Evolutionary conservation across 306 rosid species (phyloP).

Genomic region (Glycine soja): DNA sequence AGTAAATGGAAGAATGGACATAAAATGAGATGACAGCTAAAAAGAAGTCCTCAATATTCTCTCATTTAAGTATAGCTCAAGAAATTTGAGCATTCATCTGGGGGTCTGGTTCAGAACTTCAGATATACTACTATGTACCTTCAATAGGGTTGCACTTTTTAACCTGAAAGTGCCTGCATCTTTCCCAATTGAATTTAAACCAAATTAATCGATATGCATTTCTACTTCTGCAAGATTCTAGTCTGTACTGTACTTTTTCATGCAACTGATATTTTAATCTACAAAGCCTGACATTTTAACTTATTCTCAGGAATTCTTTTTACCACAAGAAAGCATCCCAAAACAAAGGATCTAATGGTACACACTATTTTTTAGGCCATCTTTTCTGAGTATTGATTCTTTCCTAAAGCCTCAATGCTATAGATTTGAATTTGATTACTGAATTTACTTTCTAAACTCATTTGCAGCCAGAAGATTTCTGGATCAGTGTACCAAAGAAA

Average conservation of each 20-base stretch:
- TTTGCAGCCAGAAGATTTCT: slow-evolving; percentile 90
- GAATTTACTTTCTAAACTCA: slow-evolving; percentile 39
- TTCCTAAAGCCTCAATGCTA: slow-evolving; percentile 17
- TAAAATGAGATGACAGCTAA: slow-evolving; percentile 19
- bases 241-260: slow-evolving; percentile 28
- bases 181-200: slow-evolving; percentile 20
- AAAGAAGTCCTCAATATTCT: slow-evolving; percentile 20
- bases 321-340: slow-evolving; percentile 79
- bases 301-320: slow-evolving; percentile 77
- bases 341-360: slow-evolving; percentile 87
- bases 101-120: slow-evolving; percentile 12
- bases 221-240: slow-evolving; percentile 14
- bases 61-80: slow-evolving; percentile 16
- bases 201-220: slow-evolving; percentile 3
- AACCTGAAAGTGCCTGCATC: slow-evolving; percentile 13
- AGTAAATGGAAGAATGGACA: slow-evolving; percentile 17
- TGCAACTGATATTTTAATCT: slow-evolving; percentile 32
- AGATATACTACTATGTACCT: not conserved
- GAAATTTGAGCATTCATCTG: slow-evolving; percentile 18
- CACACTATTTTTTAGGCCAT: slow-evolving; percentile 37
- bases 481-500: slow-evolving; percentile 90
- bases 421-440: slow-evolving; percentile 40
- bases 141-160: not conserved
- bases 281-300: slow-evolving; percentile 39
- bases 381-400: slow-evolving; percentile 9